Percentiles rank a stretch among this genome's conserved stretches.
These are phyloP conservation scores for Trichoderma koningii DNA, from an alignment of 2,329 filamentous ascomycete species.

Conservation along the genomic window DNA sequence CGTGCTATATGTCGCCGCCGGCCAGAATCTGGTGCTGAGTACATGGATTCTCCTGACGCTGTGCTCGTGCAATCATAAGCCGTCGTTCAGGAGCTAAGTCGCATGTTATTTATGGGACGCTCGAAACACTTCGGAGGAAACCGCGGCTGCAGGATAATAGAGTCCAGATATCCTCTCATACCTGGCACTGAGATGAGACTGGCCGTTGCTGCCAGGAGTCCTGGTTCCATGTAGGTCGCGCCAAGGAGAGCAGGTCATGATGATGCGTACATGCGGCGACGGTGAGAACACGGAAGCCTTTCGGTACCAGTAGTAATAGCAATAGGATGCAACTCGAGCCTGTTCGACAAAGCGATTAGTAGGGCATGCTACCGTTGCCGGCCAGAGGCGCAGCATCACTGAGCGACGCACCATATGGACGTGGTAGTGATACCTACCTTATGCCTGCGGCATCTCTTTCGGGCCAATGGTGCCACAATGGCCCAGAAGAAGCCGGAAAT, in stretches of 20 bases:
- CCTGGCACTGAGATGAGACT: too few relatives aligned
- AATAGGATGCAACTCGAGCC: not conserved
- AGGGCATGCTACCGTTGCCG: conserved; percentile 10
- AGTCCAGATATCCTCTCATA: too few relatives aligned
- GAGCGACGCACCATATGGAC: not conserved
- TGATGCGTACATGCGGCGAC: too few relatives aligned
- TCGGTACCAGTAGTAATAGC: not conserved
- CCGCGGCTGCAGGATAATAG: conserved; percentile 6
- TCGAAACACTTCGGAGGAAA: conserved; percentile 14
- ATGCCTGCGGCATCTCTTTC: not conserved
- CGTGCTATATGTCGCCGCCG: conserved; percentile 21
- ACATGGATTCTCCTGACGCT: not conserved
- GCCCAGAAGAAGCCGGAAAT: not conserved
- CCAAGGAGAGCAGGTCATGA: too few relatives aligned
- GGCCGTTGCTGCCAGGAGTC: too few relatives aligned
- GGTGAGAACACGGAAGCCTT: too few relatives aligned
- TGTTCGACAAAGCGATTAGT: not conserved
- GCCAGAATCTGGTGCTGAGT: not conserved
- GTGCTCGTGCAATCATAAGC: not conserved
- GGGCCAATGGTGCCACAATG: conserved; percentile 2
- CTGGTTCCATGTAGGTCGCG: too few relatives aligned
- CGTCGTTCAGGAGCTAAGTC: not conserved
- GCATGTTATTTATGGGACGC: conserved; percentile 8
- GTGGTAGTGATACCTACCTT: not conserved
- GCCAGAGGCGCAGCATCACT: conserved; percentile 18